Base-by-base conservation (phyloP, 1,284 basidiomycete species). In the Marasmius fiardii region DNA sequence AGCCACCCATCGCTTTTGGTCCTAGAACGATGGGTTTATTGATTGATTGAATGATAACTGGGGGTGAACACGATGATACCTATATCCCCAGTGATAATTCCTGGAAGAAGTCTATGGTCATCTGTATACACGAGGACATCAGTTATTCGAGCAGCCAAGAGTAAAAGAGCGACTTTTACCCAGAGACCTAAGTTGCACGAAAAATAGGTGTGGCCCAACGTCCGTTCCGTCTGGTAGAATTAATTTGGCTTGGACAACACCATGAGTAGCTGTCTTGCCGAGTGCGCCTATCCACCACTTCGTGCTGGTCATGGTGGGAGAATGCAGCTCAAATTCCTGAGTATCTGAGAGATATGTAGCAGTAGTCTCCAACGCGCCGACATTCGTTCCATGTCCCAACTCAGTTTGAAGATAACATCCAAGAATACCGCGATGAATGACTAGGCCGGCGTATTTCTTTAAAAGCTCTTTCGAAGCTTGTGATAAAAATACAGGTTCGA, bases 241-340 rank as follows among this genome's bases (percentile, higher is more conserved):
- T 11, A 93, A 72, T 59, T 88, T 83, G 1, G 91, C 90, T 64
- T 92, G 89, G 0, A 93, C 82, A 16, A 90, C 80, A 10, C 88
- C 89, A 67, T 92, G 90, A 0, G 90, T 92, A 0, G 88, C 81
- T 0, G 86, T 86, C 68, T 84, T 83, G 1, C 86, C 90, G 7
- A 90, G 71, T 0, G 75, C 84, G 14, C 85, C 91, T 57, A 89
- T 81, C 91, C 91, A 93, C 90, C 91, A 93, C 67, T 93, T 93
- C 54, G 79, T 83, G 52, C 86, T 86, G 1, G 88, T 90, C 45
- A 43, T 26, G 18, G 31, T 43, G 10, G 37, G 47, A 16, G 43
- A 44, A 41, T 44, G 41, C 10, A 53, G 8, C 12, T 45, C 52
- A n/a, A 53, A 53, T 43, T 53, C 52, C 33, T 21, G 41, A 2